Base-by-base conservation (phyloP, 2,329 filamentous ascomycete species). In the Neocucurbitaria cava region DNA sequence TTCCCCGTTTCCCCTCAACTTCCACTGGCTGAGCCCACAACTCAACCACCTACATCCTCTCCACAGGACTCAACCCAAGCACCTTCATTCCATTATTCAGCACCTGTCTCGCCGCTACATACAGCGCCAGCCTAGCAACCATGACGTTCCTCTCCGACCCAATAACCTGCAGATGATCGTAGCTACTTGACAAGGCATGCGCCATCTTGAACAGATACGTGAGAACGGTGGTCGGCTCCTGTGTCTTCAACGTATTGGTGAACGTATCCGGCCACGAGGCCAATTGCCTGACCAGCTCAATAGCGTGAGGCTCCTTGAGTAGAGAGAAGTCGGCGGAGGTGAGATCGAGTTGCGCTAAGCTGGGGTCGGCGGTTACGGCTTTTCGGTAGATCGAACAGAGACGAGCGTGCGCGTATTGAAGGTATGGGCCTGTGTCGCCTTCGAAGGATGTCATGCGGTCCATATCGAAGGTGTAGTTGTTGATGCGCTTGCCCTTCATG, bases 401-500 rank as follows among this genome's bases (percentile, higher is more conserved):
- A 49, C 71, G 71, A 3, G 70, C 71, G 56, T 87, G 75, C 79
- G 90, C 90, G 71, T 93, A 92, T 79, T 96, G 91, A 39, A 96
- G 83, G 74, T 93, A 93, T 11, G 90, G 90, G 7, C 91, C 91
- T 2, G 91, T 95, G 74, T 94, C 90, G 38, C 90, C 90, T 77
- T 95, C 90, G 62, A 93, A 93, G 3, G 88, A 90, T 7, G 87
- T 90, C 89, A 95, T 93, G 62, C 85, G 83, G 54, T 91, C 87
- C 82, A 92, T 87, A 78, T 93, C 88, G 77, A 94, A 93, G 52
- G 83, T 80, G 75, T 89, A 87, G 66, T 85, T 84, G 76, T 87
- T 87, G 71, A 87, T 80, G 60, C 91, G 86, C 86, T 97, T 98
- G 75, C 94, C 95, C 62, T 86, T 90, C 92, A 98, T 96, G 72